phyloP scores from a whole-genome alignment of 352 stramenopile species.

The Pythium plurisporium region DNA sequence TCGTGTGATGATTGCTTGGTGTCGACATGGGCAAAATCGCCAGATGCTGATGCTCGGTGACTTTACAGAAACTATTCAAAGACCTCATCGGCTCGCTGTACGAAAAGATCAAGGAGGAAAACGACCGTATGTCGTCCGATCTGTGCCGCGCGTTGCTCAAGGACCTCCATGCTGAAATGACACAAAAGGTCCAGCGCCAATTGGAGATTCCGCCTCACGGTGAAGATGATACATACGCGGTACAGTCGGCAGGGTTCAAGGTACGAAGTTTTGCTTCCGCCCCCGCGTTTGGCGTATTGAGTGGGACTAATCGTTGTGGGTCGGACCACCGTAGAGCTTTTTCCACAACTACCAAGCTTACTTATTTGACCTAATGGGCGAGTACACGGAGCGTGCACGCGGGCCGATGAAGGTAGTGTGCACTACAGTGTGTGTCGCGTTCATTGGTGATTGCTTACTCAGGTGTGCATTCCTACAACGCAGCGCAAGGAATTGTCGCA shows the following conservation, averaged over 20 bases:
- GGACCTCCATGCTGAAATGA: slow-evolving; percentile 59
- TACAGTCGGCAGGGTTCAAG: slow-evolving; percentile 68
- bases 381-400: slow-evolving; percentile 63
- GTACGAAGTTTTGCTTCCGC: slow-evolving; percentile 20
- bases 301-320: no score
- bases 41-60: not conserved
- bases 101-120: slow-evolving; percentile 64
- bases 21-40: no score
- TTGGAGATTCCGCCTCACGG: slow-evolving; percentile 36
- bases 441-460: not conserved
- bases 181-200: slow-evolving; percentile 48
- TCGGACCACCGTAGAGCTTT: slow-evolving; percentile 53
- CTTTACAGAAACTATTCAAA: slow-evolving; percentile 70
- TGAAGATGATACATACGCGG: slow-evolving; percentile 55
- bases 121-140: slow-evolving; percentile 58
- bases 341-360: slow-evolving; percentile 68
- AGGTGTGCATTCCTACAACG: not conserved
- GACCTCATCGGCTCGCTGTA: slow-evolving; percentile 69
- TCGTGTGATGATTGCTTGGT: no score
- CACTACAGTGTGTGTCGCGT: no score
- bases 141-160: slow-evolving; percentile 52
- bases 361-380: slow-evolving; percentile 62
- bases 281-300: no score
- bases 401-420: slow-evolving; percentile 61
- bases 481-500: slow-evolving; percentile 63